Evolutionary conservation across 192 early-diverging fungal species (phyloP).

Genomic region (Blastocladiella britannica): DNA sequence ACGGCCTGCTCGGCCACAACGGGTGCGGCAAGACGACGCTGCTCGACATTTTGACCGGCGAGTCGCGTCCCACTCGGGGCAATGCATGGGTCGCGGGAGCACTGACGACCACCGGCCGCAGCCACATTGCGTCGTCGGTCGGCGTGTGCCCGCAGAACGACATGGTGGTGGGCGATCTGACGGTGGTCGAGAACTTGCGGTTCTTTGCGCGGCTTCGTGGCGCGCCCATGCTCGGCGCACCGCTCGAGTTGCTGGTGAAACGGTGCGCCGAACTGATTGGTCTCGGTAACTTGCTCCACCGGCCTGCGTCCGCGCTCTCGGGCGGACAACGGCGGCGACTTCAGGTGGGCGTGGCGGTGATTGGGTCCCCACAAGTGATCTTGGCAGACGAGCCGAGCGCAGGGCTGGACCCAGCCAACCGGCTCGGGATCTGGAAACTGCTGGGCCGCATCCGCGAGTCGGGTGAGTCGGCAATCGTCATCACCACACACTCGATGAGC

Average conservation of each 20-base stretch:
- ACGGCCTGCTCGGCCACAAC: constrained; percentile 2
- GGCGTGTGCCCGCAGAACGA: neutral
- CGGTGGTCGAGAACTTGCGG: neutral
- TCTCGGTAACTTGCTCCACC: constrained; percentile 4
- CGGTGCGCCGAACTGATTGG: neutral
- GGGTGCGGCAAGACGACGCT: neutral
- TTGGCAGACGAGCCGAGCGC: constrained; percentile 8
- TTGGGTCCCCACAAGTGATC: constrained; percentile 7
- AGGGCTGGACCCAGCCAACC: constrained; percentile 3
- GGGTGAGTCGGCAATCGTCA: neutral
- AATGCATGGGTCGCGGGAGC: neutral
- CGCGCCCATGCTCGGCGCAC: neutral
- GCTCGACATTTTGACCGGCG: neutral
- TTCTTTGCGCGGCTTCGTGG: neutral
- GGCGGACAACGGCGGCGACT: constrained; percentile 14
- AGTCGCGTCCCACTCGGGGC: neutral
- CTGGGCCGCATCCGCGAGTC: neutral
- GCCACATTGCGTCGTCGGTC: constrained; percentile 8
- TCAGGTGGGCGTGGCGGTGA: constrained; percentile 13
- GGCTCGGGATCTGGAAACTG: constrained; percentile 6
- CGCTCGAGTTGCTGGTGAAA: neutral
- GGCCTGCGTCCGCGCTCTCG: neutral
- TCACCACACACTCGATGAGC: constrained; percentile 5
- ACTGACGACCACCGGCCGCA: constrained; percentile 10
- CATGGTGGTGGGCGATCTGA: neutral